Conservation (phyloP, 148 eudicot genomes). For the Cornus suecica region DNA sequence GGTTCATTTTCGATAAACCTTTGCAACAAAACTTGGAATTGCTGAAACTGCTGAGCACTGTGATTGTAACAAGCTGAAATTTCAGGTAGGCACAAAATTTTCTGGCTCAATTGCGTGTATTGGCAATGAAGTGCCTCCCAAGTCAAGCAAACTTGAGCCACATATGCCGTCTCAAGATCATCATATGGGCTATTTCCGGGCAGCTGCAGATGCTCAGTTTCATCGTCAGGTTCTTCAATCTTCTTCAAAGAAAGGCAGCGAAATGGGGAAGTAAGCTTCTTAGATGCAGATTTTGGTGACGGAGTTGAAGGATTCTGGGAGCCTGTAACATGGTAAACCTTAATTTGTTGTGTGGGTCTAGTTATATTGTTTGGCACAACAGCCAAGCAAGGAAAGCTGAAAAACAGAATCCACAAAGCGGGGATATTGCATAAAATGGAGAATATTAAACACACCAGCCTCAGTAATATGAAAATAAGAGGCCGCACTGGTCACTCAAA, state of each 20-base stretch:
- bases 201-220: slow-evolving; percentile 73
- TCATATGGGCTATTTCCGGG: slow-evolving; percentile 47
- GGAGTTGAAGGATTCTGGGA: slow-evolving; percentile 51
- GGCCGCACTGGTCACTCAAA: too few species aligned
- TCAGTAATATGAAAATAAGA: slow-evolving; percentile 1
- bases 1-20: slow-evolving; percentile 95
- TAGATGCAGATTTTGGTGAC: slow-evolving; percentile 72
- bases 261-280: slow-evolving; percentile 71
- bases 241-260: slow-evolving; percentile 88
- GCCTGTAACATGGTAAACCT: slow-evolving; percentile 32
- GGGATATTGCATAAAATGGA: not conserved
- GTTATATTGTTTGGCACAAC: not conserved
- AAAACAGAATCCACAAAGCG: not conserved
- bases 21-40: slow-evolving; percentile 87
- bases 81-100: slow-evolving; percentile 69
- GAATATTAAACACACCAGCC: slow-evolving; percentile 9
- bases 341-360: not conserved
- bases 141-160: slow-evolving; percentile 80
- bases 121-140: slow-evolving; percentile 99
- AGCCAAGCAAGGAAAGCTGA: not conserved
- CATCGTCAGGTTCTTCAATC: slow-evolving; percentile 61
- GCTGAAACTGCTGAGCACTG: slow-evolving; percentile 91
- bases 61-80: slow-evolving; percentile 63
- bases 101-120: slow-evolving; percentile 76
- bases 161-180: slow-evolving; percentile 86